phyloP scores from a whole-genome alignment of 2,329 filamentous ascomycete species.

The Ploettnerulaceae sp. region DNA sequence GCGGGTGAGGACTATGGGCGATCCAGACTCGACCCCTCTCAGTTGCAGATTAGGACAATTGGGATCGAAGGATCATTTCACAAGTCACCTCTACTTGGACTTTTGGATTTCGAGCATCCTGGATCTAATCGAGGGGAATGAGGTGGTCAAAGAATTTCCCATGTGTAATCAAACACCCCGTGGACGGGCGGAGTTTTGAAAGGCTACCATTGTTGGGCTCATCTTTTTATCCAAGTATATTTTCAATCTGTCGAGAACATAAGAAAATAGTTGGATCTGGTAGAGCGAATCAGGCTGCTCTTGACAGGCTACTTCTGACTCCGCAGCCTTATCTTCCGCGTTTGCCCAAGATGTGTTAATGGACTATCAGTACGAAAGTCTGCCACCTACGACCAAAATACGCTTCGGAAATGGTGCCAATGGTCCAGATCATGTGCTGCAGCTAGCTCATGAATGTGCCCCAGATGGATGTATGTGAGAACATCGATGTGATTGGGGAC shows the following conservation, averaged over 20 bases:
- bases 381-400: constrained; percentile 42
- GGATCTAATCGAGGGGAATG: constrained; percentile 39
- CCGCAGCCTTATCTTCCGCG: constrained; percentile 29
- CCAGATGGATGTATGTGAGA: constrained; percentile 38
- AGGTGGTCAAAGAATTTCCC: constrained; percentile 42
- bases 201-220: constrained; percentile 38
- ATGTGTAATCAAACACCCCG: constrained; percentile 43
- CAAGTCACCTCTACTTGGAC: constrained; percentile 39
- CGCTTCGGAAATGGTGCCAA: constrained; percentile 44
- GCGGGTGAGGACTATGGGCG: constrained; percentile 38
- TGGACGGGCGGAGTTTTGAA: constrained; percentile 38
- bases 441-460: constrained; percentile 41
- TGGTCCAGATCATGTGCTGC: constrained; percentile 43
- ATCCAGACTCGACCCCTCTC: constrained; percentile 41
- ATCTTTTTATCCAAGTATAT: constrained; percentile 37
- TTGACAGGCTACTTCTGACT: constrained; percentile 40
- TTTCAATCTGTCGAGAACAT: neutral
- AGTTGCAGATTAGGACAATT: constrained; percentile 40
- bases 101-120: constrained; percentile 39
- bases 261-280: constrained; percentile 36
- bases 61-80: constrained; percentile 39
- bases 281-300: constrained; percentile 41
- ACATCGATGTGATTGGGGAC: constrained; percentile 39
- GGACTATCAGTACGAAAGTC: constrained; percentile 37
- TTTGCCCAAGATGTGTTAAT: constrained; percentile 35